Percentiles rank a stretch among this genome's conserved stretches.
These are phyloP conservation scores for Exsudoporus frostii DNA, from an alignment of 768 basidiomycete genomes.

Conservation along the genomic window DNA sequence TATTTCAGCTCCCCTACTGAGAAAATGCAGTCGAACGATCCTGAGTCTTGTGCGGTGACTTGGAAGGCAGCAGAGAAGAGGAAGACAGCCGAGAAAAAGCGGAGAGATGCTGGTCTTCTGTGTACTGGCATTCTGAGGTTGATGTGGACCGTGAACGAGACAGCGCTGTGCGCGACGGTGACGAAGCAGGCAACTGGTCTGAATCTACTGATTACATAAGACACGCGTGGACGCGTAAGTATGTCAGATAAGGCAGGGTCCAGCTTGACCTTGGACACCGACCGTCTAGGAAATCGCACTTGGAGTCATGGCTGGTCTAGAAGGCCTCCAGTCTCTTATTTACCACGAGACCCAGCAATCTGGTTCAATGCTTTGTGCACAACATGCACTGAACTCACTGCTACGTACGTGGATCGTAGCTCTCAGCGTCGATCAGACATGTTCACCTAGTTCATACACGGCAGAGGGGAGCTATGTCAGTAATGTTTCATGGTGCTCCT, in stretches of 20 bases:
- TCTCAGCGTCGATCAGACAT: constrained; percentile 41
- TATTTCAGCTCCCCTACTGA: constrained; percentile 44
- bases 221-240: constrained; percentile 31
- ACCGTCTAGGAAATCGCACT: constrained; percentile 8
- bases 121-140: constrained; percentile 22
- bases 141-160: not conserved
- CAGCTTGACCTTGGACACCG: constrained; percentile 12
- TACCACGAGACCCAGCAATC: constrained; percentile 78
- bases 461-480: constrained; percentile 50
- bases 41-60: constrained; percentile 36
- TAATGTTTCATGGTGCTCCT: constrained; percentile 8
- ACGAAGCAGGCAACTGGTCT: not conserved
- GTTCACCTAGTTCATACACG: constrained; percentile 14
- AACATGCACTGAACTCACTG: constrained; percentile 80
- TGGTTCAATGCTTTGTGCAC: constrained; percentile 84
- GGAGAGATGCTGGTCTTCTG: constrained; percentile 7
- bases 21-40: constrained; percentile 52
- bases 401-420: constrained; percentile 52
- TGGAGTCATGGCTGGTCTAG: constrained; percentile 54
- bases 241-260: constrained; percentile 15
- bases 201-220: constrained; percentile 25
- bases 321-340: constrained; percentile 51
- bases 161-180: not conserved
- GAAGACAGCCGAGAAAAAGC: constrained; percentile 12
- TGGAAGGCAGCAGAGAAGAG: constrained; percentile 23